phyloP scores from a whole-genome alignment of 164 flowering plant species.

The Saururus chinensis region DNA sequence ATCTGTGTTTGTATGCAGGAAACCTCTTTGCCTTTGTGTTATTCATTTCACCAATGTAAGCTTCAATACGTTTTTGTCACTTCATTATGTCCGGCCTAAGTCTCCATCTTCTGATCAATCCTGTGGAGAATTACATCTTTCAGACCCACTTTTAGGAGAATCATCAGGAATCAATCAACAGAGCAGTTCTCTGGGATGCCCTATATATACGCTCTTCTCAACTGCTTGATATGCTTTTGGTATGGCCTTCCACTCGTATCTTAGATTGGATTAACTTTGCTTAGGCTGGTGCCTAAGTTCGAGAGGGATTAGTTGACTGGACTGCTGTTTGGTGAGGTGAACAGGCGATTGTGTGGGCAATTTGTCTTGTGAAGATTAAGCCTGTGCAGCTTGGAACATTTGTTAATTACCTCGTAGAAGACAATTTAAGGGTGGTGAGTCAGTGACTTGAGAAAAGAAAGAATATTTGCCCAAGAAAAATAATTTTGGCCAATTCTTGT shows the following conservation, averaged over 20 bases:
- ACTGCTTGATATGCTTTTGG: slow-evolving; percentile 67
- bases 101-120: neutral
- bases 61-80: slow-evolving; percentile 1
- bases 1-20: slow-evolving; percentile 36
- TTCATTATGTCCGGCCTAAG: neutral
- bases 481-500: no score
- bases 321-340: no score
- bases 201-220: slow-evolving; percentile 69
- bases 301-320: no score
- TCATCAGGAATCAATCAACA: slow-evolving; percentile 57
- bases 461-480: no score
- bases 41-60: slow-evolving; percentile 87
- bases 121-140: neutral
- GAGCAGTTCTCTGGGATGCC: slow-evolving; percentile 87
- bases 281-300: no score
- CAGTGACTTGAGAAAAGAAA: no score
- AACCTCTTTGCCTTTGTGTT: slow-evolving; percentile 81
- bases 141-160: slow-evolving; percentile 82
- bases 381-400: no score
- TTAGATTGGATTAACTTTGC: no score
- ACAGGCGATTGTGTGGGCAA: no score
- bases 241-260: slow-evolving; percentile 56
- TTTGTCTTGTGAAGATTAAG: no score
- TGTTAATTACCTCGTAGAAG: no score
- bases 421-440: no score